Evolutionary conservation across 2,329 filamentous ascomycete species (phyloP), one percentile per base, ranked within the genome.

Genomic region (Sphaerulina vaccinii): DNA sequence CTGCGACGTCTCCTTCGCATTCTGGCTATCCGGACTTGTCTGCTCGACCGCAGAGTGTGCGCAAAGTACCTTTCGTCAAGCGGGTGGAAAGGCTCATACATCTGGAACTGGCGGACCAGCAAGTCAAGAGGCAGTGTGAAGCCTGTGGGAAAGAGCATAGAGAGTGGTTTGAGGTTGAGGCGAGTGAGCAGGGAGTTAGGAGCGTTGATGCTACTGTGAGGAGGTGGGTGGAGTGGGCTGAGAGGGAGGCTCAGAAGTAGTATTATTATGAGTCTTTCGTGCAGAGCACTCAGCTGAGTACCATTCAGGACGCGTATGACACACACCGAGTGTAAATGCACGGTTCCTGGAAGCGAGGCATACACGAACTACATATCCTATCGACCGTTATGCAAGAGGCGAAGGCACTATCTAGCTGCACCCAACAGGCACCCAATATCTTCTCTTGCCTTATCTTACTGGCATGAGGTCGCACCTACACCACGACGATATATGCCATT

Each of bases 161-260:
- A 46, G 93, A 99, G 73, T 99, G 92, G 92, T 99, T 99, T 68
- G 88, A 95, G 72, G 84, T 96, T 1, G 83, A 88, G 56, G 88
- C 88, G 0, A 85, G 76, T 18, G 80, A 84, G 58, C 79, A 85
- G 22, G 88, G 85, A 0, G 78, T 97, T 2, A 81, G 78, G 54
- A 78, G 66, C 21, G 81, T 88, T 8, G 85, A 88, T 71, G 83
- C 87, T 59, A 82, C 90, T 53, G 84, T 96, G 35, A 82, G 85
- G 65, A 75, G 90, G 59, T 99, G 93, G 93, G 84, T 91, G 7
- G 81, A 81, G 9, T 97, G 91, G 90, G 88, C 62, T 16, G 64
- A 66, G 36, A 45, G 42, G 32, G 39, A 58, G 55, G 49, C 39
- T 27, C 38, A 22, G 2, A 39, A 40, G n/a, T 54, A 36, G n/a